Conservation (phyloP, 1,139 yeast species). For the Zygotorulaspora mrakii region DNA sequence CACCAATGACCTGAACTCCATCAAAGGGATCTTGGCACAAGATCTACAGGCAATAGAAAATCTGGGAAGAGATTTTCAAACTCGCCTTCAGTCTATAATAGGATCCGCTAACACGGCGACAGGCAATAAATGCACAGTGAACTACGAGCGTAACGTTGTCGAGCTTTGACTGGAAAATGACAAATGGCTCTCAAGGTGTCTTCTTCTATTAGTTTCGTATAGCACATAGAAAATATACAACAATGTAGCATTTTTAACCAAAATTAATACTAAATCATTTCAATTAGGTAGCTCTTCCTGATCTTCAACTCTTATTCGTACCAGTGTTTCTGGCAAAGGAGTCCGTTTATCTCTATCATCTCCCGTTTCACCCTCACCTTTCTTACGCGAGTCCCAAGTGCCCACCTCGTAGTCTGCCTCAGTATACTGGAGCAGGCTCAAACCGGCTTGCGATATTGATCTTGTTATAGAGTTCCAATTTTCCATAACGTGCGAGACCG, state of each 20-base stretch:
- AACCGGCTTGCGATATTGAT: constrained; percentile 35
- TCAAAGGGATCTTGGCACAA: constrained; percentile 31
- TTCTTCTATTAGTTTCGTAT: constrained; percentile 4
- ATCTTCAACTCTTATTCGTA: constrained; percentile 51
- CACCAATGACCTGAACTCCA: constrained; percentile 22
- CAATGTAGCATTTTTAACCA: constrained; percentile 8
- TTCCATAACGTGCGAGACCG: constrained; percentile 29
- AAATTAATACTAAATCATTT: constrained; percentile 9
- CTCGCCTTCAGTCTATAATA: constrained; percentile 40
- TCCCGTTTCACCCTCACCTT: constrained; percentile 29
- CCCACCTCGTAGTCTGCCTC: constrained; percentile 36
- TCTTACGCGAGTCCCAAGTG: constrained; percentile 21
- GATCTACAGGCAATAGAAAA: constrained; percentile 30
- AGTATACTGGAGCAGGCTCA: constrained; percentile 33
- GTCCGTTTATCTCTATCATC: constrained; percentile 36
- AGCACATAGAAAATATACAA: constrained; percentile 14
- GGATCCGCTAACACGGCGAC: constrained; percentile 39
- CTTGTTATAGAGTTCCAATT: constrained; percentile 35
- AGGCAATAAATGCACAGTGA: constrained; percentile 36
- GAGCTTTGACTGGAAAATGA: constrained; percentile 17
- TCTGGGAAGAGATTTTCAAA: constrained; percentile 32
- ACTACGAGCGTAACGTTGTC: constrained; percentile 37
- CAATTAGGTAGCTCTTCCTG: constrained; percentile 21
- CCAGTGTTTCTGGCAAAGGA: constrained; percentile 63
- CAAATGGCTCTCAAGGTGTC: neutral